Base-by-base conservation (phyloP, 177 flowering plant species). In the Vitis hybrid region DNA sequence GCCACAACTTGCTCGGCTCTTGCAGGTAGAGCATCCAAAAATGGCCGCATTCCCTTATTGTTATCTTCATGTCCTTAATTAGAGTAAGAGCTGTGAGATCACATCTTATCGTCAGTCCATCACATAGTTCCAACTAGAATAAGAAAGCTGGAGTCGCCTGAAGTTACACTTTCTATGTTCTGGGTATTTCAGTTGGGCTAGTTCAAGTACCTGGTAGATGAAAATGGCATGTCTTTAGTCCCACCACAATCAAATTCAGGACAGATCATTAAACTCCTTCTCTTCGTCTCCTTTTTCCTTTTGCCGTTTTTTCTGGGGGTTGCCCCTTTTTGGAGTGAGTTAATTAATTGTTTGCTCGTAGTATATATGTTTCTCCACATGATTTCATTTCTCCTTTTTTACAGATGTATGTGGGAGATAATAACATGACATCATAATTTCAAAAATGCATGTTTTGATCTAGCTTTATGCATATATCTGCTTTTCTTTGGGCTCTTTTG, bases 11-110 rank as follows among this genome's bases (percentile, higher is more conserved):
- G 69, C 68, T 76, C 31, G 80, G 80, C 73, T 81, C 68, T 85
- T 77, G 81, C 82, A 61, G 66, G 61, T 56, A 66, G 81, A 79
- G 90, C 57, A 83, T 84, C 86, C 66, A 14, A 73, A 70, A 74
- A 11, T 80, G 88, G 82, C 83, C 68, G 73, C 77, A 73, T 77
- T 62, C 71, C 68, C 59, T 82, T 77, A 84, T 68, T 78, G 20
- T 72, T 79, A 66, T 82, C 77, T 71, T 59, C 74, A 68, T 82
- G 79, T 78, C 78, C 78, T 62, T 68, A 59, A 63, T 59, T 6
- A 59, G 11, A 69, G 31, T 45, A 61, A 15, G 57, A 69, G 63
- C 71, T 63, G 61, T 65, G 56, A 65, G 67, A 68, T 59, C 59
- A 63, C 78, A 74, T 63, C 50, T 34, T 45, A 50, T 50, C 45